Base-by-base conservation (phyloP, 2,329 filamentous ascomycete genomes). In the Boeremia lycopersici region DNA sequence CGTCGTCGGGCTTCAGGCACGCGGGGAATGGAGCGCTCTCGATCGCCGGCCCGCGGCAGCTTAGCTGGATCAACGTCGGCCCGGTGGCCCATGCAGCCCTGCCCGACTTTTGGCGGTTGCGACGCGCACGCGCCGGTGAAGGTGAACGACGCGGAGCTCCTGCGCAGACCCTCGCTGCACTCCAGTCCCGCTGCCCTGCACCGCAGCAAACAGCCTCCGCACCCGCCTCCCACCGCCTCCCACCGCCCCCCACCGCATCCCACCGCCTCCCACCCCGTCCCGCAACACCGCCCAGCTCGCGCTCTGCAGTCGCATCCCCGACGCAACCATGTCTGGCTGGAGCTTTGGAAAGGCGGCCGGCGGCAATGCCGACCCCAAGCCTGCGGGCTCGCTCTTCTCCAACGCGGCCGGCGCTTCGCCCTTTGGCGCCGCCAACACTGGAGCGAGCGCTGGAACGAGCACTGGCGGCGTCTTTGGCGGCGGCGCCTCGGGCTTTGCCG, bases 311-410 rank as follows among this genome's bases (percentile, higher is more conserved):
- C 36, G n/a, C 28, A 6, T 48, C 48, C n/a, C 42, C 57, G 35
- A 51, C 59, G 40, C 60, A 44, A 60, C 56, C 43, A 72, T 70
- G 67, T 56, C 68, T 35, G 59, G 60, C 25, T 72, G 71, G 55
- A 70, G 56, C 17, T 81, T 77, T 46, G 76, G 76, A 50, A 29
- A 45, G 52, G 41, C 52, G 31, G 43, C 46, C 47, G 45, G 52
- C 53, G 57, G 45, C 49, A 60, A 53, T 40, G 56, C 45, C 39
- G 53, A 57, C 30, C 63, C 71, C 1, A 69, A 70, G 53, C 56
- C 71, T 28, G 60, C 71, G 11, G 36, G 52, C 6, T 41, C 41
- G 38, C 67, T 75, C 48, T 74, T 75, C 42, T 66, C 42, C 45
- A 63, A 59, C 46, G 63, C 65, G 7, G 63, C 70, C 26, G 67